phyloP scores from a whole-genome alignment of 306 rosid genomes.

The Malus orientalis region DNA sequence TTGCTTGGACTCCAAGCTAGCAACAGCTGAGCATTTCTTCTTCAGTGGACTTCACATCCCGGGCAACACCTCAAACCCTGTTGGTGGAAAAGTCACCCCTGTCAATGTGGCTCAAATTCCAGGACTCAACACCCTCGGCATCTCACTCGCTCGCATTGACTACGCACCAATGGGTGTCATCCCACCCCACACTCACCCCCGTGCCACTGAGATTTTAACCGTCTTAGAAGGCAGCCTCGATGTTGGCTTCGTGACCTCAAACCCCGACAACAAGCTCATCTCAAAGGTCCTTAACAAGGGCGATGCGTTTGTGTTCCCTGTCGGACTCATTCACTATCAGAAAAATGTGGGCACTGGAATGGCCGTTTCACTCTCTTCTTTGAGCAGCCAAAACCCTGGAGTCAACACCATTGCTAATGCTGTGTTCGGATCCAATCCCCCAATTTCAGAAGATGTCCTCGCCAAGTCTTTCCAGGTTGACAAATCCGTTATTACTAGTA shows the following conservation, averaged over 20 bases:
- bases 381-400: slow-evolving; percentile 24
- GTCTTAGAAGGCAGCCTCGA: slow-evolving; percentile 8
- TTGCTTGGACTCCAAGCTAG: slow-evolving; percentile 11
- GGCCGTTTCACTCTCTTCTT: slow-evolving; percentile 5
- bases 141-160: slow-evolving; percentile 15
- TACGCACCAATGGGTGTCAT: slow-evolving; percentile 3
- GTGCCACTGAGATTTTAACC: slow-evolving; percentile 12
- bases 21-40: slow-evolving; percentile 10
- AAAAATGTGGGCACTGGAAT: slow-evolving; percentile 11
- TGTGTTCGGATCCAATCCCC: slow-evolving; percentile 8
- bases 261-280: slow-evolving; percentile 12
- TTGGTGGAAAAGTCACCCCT: slow-evolving; percentile 4
- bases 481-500: neutral
- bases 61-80: slow-evolving; percentile 16
- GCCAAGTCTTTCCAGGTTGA: slow-evolving; percentile 19
- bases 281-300: slow-evolving; percentile 18
- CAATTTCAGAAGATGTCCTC: slow-evolving; percentile 3
- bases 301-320: slow-evolving; percentile 18
- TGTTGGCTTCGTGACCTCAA: slow-evolving; percentile 16
- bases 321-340: slow-evolving; percentile 13
- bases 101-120: slow-evolving; percentile 16
- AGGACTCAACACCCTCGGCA: slow-evolving; percentile 18
- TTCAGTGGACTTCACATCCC: slow-evolving; percentile 8
- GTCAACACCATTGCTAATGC: slow-evolving; percentile 12
- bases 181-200: slow-evolving; percentile 15